These are phyloP conservation scores for Termitomyces sp. DNA, from an alignment of 768 basidiomycete genomes.

Conservation along the genomic window DNA sequence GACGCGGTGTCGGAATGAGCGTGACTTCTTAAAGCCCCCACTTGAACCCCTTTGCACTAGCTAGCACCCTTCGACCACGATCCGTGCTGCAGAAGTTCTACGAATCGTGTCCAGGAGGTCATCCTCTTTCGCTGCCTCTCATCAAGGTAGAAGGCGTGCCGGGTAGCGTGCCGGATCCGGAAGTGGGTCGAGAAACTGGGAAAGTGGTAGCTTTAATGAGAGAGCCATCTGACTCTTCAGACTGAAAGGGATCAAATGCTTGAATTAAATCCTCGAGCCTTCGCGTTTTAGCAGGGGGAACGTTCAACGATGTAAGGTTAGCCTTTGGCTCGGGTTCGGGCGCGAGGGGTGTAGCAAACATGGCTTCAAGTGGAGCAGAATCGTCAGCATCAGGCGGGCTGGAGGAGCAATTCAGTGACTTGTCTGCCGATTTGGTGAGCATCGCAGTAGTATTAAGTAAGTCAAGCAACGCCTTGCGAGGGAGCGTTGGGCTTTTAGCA, in stretches of 20 bases:
- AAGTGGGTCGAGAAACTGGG: neutral
- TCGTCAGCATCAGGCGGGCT: neutral
- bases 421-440: neutral
- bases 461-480: neutral
- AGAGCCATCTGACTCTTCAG: neutral
- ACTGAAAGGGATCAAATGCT: slow-evolving; percentile 2
- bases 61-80: too few species aligned
- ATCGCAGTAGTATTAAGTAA: neutral
- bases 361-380: neutral
- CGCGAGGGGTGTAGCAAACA: neutral
- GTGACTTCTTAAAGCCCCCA: neutral
- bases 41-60: neutral
- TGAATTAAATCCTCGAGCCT: neutral
- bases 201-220: neutral
- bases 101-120: neutral
- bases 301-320: neutral
- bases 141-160: neutral
- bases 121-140: too few species aligned
- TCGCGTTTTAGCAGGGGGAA: neutral
- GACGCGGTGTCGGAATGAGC: neutral
- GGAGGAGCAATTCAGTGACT: neutral
- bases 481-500: neutral
- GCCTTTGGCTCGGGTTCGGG: neutral
- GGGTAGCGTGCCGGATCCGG: too few species aligned
- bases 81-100: neutral